Percentiles rank a stretch among this genome's conserved stretches.
Evolutionary conservation across 2,329 filamentous ascomycete genomes (phyloP).

Genomic region (Epichloe gansuensis): DNA sequence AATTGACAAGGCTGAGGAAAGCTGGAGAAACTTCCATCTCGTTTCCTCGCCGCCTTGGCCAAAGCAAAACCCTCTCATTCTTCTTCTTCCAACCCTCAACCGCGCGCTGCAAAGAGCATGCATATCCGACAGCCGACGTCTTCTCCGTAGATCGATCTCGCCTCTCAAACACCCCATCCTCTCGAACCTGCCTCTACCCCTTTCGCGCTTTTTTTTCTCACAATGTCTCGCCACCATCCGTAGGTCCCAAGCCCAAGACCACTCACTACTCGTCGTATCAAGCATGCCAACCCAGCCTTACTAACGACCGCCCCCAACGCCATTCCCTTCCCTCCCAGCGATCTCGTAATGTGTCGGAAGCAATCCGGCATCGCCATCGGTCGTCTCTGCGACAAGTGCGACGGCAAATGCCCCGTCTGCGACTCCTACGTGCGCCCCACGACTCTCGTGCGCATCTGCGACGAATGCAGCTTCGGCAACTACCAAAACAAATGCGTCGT

Average conservation of each 20-base stretch:
- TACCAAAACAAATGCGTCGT: slow-evolving; percentile 99
- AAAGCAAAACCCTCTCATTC: background rate
- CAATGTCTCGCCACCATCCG: slow-evolving; percentile 91
- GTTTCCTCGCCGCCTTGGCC: background rate
- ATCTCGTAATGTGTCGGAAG: slow-evolving; percentile 99
- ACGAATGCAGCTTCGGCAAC: slow-evolving; percentile 98
- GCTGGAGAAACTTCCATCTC: slow-evolving; percentile 12
- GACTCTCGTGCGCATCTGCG: slow-evolving; percentile 93
- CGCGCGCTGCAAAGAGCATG: too few species aligned
- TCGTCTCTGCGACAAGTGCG: slow-evolving; percentile 98
- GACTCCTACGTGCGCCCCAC: slow-evolving; percentile 98
- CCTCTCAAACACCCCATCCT: too few species aligned
- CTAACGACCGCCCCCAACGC: slow-evolving; percentile 13
- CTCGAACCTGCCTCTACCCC: too few species aligned
- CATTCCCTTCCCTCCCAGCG: slow-evolving; percentile 34
- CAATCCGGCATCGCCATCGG: slow-evolving; percentile 95
- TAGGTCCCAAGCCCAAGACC: slow-evolving; percentile 30
- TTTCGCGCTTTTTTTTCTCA: background rate
- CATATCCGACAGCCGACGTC: too few species aligned
- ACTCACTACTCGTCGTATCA: background rate
- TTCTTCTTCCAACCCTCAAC: background rate
- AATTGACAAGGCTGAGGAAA: slow-evolving; percentile 34
- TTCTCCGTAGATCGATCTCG: too few species aligned
- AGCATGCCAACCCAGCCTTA: background rate
- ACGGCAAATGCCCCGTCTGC: slow-evolving; percentile 98